Evolutionary conservation across 2,329 filamentous ascomycete species (phyloP).

Genomic region (Fusarium transvaalense): DNA sequence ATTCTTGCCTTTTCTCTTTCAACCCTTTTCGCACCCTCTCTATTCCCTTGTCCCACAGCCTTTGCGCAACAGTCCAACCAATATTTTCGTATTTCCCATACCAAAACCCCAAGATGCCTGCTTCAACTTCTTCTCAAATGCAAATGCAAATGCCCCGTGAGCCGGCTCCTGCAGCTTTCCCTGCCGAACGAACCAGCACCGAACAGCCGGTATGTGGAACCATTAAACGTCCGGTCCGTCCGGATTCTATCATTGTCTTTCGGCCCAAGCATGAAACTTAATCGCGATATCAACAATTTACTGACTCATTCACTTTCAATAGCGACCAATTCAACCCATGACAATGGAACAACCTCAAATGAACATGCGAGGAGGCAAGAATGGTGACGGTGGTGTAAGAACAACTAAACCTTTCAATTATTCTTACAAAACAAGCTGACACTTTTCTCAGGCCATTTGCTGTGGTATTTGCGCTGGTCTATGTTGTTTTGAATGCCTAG

Average conservation of each 20-base stretch:
- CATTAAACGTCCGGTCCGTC: constrained; percentile 15
- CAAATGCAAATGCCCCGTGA: constrained; percentile 52
- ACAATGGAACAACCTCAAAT: constrained; percentile 46
- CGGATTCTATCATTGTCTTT: constrained; percentile 7
- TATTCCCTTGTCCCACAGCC: neutral
- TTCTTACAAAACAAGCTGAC: neutral
- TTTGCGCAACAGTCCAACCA: neutral
- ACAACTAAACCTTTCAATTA: neutral
- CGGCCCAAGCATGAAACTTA: neutral
- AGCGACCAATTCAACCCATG: constrained; percentile 55
- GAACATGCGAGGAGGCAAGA: constrained; percentile 53
- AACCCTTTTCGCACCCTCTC: neutral
- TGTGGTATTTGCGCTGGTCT: constrained; percentile 57
- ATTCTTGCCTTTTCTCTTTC: constrained; percentile 13
- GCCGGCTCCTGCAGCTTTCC: constrained; percentile 50
- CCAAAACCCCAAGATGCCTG: constrained; percentile 32
- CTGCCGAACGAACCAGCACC: constrained; percentile 46
- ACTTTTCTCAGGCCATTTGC: constrained; percentile 53
- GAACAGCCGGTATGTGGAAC: constrained; percentile 54
- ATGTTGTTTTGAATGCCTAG: constrained; percentile 56
- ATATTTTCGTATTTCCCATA: neutral
- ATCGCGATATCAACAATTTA: neutral
- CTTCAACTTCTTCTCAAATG: constrained; percentile 14
- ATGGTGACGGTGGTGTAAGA: constrained; percentile 53
- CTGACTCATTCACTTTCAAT: neutral